Conservation (phyloP, 352 stramenopile genomes). For the Phytophthora multivora region DNA sequence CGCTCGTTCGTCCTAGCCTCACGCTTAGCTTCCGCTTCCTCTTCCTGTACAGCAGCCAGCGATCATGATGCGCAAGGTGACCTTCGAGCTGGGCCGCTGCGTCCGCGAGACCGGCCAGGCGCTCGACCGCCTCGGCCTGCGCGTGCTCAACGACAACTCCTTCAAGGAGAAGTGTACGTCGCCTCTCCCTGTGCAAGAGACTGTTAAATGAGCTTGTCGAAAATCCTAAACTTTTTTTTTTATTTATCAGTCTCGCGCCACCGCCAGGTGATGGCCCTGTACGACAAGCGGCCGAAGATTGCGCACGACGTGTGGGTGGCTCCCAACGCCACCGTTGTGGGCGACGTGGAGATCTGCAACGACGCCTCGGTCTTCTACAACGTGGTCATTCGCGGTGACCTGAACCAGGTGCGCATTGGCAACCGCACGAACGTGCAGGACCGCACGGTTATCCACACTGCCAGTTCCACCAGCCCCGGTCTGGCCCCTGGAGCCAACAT, state of each 20-base stretch:
- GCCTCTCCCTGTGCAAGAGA: no score
- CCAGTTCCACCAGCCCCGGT: constrained; percentile 77
- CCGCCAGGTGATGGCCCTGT: constrained; percentile 92
- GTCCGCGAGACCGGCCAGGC: constrained; percentile 97
- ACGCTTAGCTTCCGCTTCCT: constrained; percentile 22
- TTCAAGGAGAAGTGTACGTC: constrained; percentile 90
- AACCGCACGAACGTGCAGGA: constrained; percentile 98
- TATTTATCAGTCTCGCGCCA: constrained; percentile 87
- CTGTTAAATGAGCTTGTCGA: not conserved
- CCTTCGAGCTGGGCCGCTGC: constrained; percentile 89
- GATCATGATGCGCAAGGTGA: constrained; percentile 90
- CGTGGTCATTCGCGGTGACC: constrained; percentile 93
- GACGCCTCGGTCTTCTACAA: constrained; percentile 97
- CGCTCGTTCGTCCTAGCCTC: constrained; percentile 18
- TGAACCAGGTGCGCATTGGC: constrained; percentile 94
- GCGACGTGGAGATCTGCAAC: constrained; percentile 95
- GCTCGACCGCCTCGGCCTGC: constrained; percentile 93
- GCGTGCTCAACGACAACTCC: constrained; percentile 86
- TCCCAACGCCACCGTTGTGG: constrained; percentile 96
- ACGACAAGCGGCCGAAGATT: constrained; percentile 91
- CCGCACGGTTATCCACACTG: constrained; percentile 94
- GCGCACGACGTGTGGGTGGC: constrained; percentile 94
- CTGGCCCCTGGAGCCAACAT: constrained; percentile 90
- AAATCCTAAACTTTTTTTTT: not conserved
- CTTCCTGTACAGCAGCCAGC: constrained; percentile 22